Base-by-base conservation (phyloP, 78 protist species). In the Dictyostelium brefeldianum region DNA sequence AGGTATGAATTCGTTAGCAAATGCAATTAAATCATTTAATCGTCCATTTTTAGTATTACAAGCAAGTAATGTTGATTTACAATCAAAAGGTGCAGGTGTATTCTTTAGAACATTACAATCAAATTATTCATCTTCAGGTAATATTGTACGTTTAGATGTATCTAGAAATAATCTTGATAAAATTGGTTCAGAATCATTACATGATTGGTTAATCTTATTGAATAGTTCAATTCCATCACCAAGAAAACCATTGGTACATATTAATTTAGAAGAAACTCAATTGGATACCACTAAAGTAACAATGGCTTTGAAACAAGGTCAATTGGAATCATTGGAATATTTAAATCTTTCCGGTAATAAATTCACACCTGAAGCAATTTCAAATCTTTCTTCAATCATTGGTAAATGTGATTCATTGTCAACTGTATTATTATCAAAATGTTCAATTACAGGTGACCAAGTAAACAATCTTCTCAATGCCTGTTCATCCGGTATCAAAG, bases 61-160 rank as follows among this genome's bases (percentile, higher is more conserved):
- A 4, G 84, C 84, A 5, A 31, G 67, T 1, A 75, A 87, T 36
- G 77, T 87, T 0, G 70, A 64, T 10, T 27, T 87, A 12, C 73
- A 87, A 36, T 27, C 84, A 1, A 87, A 87, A 15, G 93, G 93
- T 64, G 93, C 93, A 0, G 36, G 84, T 7, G 80, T 87, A 0
- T 47, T 65, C 31, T 87, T 87, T 78, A 56, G 84, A 20, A 47
- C 93, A 1, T 84, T 87, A 46, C 93, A 87, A 65, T 50, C 81
- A 1, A 87, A 87, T 46, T 87, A 70, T 71, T 15, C 78, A 4
- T 47, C 70, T 5, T 64, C 80, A 1, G 93, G 93, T 51, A 10
- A 12, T 27, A 54, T 87, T 14, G 84, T 47, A 11, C 46, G 14
- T 8, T 27, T 87, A 22, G 93, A 87, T 56, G 11, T 87, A n/a